These are phyloP conservation scores for Prunus fruticosa DNA, from an alignment of 306 rosid species.

Conservation along the genomic window DNA sequence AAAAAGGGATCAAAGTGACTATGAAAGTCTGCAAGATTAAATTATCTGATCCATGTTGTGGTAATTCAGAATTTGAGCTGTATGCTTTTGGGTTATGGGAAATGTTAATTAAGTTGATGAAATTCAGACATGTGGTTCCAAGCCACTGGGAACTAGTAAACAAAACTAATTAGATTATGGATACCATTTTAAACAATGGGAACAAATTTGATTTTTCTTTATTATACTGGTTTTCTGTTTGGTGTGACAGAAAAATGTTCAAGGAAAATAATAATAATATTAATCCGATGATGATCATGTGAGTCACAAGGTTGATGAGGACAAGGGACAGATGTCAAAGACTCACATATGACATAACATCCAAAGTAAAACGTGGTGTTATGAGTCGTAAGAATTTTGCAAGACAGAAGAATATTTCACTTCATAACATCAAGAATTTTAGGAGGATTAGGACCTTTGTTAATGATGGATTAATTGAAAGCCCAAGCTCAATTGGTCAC, in stretches of 20 bases:
- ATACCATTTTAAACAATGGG: neutral
- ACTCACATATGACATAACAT: neutral
- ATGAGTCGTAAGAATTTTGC: neutral
- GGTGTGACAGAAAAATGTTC: neutral
- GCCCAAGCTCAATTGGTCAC: neutral
- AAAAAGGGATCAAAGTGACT: neutral
- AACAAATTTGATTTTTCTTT: neutral
- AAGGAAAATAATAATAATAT: neutral
- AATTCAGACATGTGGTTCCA: no score
- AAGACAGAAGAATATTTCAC: no score
- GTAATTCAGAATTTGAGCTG: neutral
- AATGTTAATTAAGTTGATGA: neutral
- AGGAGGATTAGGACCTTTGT: neutral
- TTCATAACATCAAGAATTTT: neutral
- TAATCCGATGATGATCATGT: neutral
- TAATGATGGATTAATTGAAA: neutral
- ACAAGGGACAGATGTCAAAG: neutral
- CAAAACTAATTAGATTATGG: no score
- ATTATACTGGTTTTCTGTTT: neutral
- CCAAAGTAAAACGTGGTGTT: neutral
- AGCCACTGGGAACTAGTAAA: no score
- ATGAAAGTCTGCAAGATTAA: neutral
- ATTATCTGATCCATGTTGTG: neutral
- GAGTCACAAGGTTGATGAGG: conserved; percentile 15
- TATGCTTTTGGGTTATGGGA: neutral